These are phyloP conservation scores for Neoconidiobolus thromboides DNA, from an alignment of 371 early-diverging fungal genomes.

Conservation along the genomic window DNA sequence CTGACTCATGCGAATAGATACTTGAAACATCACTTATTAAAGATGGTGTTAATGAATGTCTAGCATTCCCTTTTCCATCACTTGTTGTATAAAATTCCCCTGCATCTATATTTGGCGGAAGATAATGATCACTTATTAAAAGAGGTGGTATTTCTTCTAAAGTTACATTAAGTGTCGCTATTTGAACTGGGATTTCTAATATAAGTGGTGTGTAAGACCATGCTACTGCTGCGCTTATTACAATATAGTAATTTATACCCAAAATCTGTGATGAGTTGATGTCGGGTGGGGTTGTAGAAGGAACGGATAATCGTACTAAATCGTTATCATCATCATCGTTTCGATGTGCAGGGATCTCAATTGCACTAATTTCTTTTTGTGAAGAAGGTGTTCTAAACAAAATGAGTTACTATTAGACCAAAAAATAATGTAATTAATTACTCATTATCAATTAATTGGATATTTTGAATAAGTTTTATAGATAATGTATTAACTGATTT, in stretches of 20 bases:
- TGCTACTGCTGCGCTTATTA: neutral
- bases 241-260: neutral
- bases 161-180: slow-evolving; percentile 3
- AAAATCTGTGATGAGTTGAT: neutral
- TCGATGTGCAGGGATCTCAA: neutral
- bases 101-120: neutral
- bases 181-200: slow-evolving; percentile 1
- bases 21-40: neutral
- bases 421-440: too few relatives aligned
- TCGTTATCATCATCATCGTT: slow-evolving; percentile 1
- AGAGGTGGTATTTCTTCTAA: slow-evolving; percentile 2
- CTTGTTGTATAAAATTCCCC: neutral
- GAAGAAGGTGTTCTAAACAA: too few relatives aligned
- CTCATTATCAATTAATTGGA: too few relatives aligned
- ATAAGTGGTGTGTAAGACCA: slow-evolving; percentile 1
- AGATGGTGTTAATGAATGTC: neutral
- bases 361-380: neutral
- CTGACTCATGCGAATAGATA: neutral
- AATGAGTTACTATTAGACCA: too few relatives aligned
- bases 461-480: neutral
- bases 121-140: neutral
- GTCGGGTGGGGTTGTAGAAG: neutral
- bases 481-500: neutral
- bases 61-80: neutral
- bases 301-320: neutral